Evolutionary conservation across 805 yeast species (phyloP).

Genomic region (Candida sanyiensis): DNA sequence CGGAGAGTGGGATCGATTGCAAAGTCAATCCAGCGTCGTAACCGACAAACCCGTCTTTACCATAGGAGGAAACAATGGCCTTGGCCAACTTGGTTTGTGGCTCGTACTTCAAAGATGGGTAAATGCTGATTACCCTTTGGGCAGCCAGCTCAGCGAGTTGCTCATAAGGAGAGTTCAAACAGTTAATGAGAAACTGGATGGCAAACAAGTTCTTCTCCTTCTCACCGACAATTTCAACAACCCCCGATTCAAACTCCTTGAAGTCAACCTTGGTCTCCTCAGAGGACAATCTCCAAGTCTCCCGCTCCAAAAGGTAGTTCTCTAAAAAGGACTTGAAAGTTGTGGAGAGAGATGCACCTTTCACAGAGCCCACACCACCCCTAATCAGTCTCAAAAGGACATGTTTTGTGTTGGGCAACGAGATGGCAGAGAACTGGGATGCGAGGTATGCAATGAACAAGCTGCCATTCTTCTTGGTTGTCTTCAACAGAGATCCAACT

Average conservation of each 20-base stretch:
- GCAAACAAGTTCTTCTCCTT: slow-evolving; percentile 55
- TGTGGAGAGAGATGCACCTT: slow-evolving; percentile 42
- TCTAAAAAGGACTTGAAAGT: slow-evolving; percentile 42
- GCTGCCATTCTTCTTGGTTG: slow-evolving; percentile 51
- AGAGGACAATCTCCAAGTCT: slow-evolving; percentile 38
- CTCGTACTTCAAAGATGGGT: slow-evolving; percentile 51
- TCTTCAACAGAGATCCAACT: slow-evolving; percentile 34
- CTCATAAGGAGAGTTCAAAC: slow-evolving; percentile 42
- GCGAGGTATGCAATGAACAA: slow-evolving; percentile 59
- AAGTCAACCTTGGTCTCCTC: slow-evolving; percentile 44
- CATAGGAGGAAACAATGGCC: slow-evolving; percentile 51
- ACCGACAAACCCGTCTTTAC: slow-evolving; percentile 32
- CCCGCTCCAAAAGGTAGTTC: slow-evolving; percentile 43
- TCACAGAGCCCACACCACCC: slow-evolving; percentile 29
- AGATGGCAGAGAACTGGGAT: slow-evolving; percentile 53
- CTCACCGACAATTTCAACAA: slow-evolving; percentile 55
- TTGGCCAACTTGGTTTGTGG: slow-evolving; percentile 52
- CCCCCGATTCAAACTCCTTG: slow-evolving; percentile 46
- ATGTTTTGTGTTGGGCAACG: slow-evolving; percentile 52
- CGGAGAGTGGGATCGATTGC: slow-evolving; percentile 48
- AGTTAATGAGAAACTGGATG: slow-evolving; percentile 52
- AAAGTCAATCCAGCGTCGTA: slow-evolving; percentile 52
- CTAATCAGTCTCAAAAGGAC: slow-evolving; percentile 43
- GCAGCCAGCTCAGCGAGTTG: slow-evolving; percentile 44
- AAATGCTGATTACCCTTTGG: slow-evolving; percentile 47